Percentiles rank a stretch among this genome's conserved stretches.
Evolutionary conservation across 1,284 basidiomycete species (phyloP).

Genomic region (Irpex sp.): DNA sequence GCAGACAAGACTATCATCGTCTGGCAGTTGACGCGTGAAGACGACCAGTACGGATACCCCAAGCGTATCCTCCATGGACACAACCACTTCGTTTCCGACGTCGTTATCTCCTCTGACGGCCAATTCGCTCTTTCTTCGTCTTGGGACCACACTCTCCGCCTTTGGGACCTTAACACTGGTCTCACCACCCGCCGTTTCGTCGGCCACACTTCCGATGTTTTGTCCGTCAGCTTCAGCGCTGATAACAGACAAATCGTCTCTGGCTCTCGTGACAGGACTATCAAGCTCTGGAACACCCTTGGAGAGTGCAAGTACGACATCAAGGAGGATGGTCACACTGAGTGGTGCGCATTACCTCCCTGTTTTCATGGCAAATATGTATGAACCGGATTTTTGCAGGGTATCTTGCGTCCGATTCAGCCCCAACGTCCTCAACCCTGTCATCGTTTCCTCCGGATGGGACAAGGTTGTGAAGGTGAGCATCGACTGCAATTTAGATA

Average conservation of each 20-base stretch:
- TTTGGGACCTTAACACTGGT: slow-evolving; percentile 98
- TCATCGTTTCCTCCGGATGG: slow-evolving; percentile 99
- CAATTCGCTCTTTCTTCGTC: slow-evolving; percentile 99
- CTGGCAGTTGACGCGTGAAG: slow-evolving; percentile 98
- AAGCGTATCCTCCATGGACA: slow-evolving; percentile 98
- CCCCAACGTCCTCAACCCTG: slow-evolving; percentile 97
- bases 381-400: slow-evolving; percentile 41
- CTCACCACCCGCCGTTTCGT: slow-evolving; percentile 95
- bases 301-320: slow-evolving; percentile 99
- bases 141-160: slow-evolving; percentile 99
- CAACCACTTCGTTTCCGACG: slow-evolving; percentile 99
- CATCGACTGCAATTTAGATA: slow-evolving; percentile 13
- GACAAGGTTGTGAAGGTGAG: slow-evolving; percentile 99
- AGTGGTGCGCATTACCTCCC: slow-evolving; percentile 62
- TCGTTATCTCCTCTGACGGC: slow-evolving; percentile 97
- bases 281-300: slow-evolving; percentile 99
- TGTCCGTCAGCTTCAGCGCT: slow-evolving; percentile 96
- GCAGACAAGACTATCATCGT: slow-evolving; percentile 99
- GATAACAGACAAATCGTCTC: slow-evolving; percentile 99
- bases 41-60: slow-evolving; percentile 89
- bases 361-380: neutral
- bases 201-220: slow-evolving; percentile 96
- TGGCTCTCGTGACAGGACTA: slow-evolving; percentile 93
- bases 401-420: slow-evolving; percentile 99
- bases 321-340: slow-evolving; percentile 96